phyloP scores from a whole-genome alignment of 164 flowering plant species.

The Magnolia kwangsiensis region DNA sequence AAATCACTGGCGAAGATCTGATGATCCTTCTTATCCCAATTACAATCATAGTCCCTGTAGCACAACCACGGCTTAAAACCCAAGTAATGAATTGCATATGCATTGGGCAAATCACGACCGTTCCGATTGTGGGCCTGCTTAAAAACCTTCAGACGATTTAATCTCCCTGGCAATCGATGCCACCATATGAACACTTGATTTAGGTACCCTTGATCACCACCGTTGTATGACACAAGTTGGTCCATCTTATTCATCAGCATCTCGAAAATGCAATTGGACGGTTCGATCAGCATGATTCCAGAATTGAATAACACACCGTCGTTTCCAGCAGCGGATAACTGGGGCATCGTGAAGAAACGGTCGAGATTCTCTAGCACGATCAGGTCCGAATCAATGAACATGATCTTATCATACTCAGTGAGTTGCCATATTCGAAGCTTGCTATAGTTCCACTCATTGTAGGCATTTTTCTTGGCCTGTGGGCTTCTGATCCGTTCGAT shows the following conservation, averaged over 20 bases:
- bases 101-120: conserved; percentile 14
- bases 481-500: conserved; percentile 63
- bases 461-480: conserved; percentile 40
- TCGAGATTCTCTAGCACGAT: conserved; percentile 57
- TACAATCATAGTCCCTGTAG: conserved; percentile 79
- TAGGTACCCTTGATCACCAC: conserved; percentile 84
- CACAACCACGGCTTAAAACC: conserved; percentile 93
- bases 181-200: conserved; percentile 86
- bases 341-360: conserved; percentile 49
- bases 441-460: conserved; percentile 92
- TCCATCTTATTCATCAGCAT: conserved; percentile 37
- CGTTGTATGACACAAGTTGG: conserved; percentile 50
- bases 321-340: conserved; percentile 56
- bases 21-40: conserved; percentile 51
- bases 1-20: conserved; percentile 54
- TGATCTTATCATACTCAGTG: conserved; percentile 55
- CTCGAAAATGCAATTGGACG: conserved; percentile 57
- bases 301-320: conserved; percentile 53
- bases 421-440: conserved; percentile 83
- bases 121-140: background rate
- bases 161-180: conserved; percentile 54
- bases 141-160: conserved; percentile 46
- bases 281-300: conserved; percentile 74
- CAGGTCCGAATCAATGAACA: conserved; percentile 79
- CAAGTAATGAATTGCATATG: conserved; percentile 52